phyloP scores from a whole-genome alignment of 1,284 basidiomycete genomes.

The Termitomyces sp. region DNA sequence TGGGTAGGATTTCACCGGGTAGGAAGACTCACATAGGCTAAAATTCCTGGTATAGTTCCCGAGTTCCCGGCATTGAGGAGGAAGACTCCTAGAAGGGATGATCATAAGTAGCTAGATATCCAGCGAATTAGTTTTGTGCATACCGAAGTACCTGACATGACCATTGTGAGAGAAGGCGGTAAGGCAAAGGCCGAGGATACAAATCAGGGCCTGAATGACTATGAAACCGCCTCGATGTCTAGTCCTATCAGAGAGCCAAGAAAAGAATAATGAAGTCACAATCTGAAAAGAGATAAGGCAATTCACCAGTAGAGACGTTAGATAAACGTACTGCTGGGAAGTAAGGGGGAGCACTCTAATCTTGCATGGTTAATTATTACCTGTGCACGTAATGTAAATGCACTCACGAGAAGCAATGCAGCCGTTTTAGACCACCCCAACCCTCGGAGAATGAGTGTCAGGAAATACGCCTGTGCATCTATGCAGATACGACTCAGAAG shows the following conservation, averaged over 20 bases:
- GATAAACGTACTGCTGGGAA: constrained; percentile 31
- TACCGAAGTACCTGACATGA: constrained; percentile 39
- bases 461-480: constrained; percentile 40
- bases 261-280: constrained; percentile 33
- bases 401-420: constrained; percentile 30
- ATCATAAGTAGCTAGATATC: not conserved
- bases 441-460: constrained; percentile 36
- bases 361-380: constrained; percentile 2
- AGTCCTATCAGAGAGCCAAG: constrained; percentile 37
- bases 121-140: constrained; percentile 1
- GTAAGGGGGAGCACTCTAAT: constrained; percentile 37
- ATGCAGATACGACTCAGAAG: not conserved
- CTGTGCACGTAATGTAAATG: not conserved
- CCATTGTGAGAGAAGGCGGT: constrained; percentile 32
- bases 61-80: constrained; percentile 37
- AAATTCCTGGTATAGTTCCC: constrained; percentile 36
- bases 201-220: constrained; percentile 30
- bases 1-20: not conserved
- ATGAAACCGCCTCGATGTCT: constrained; percentile 38
- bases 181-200: constrained; percentile 32
- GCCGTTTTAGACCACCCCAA: constrained; percentile 30
- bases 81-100: constrained; percentile 31
- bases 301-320: not conserved
- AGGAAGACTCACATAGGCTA: constrained; percentile 33
- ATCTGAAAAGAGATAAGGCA: constrained; percentile 21